Evolutionary conservation across 345 rosid genomes (phyloP).

Genomic region (sweet orange (Citrus sinensis)): DVS_A1.0 CM039163.1:5702501-5703000

Average conservation of each 20-base stretch:
- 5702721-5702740: conserved; percentile 13
- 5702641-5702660: conserved; percentile 41
- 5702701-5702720: conserved; percentile 8
- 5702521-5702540: conserved; percentile 52
- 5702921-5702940: neutral
- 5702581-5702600: conserved; percentile 56
- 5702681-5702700: conserved; percentile 23
- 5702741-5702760: conserved; percentile 18
- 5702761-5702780: conserved; percentile 25
- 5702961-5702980: neutral
- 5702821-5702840: neutral
- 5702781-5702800: neutral
- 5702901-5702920: neutral
- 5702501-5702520: conserved; percentile 36
- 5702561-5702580: conserved; percentile 51
- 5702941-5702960: neutral
- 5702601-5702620: conserved; percentile 48
- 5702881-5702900: neutral
- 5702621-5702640: conserved; percentile 32
- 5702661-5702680: conserved; percentile 63
- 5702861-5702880: neutral
- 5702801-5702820: conserved; percentile 1
- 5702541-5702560: conserved; percentile 57
- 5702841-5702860: neutral
- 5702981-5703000: neutral